Evolutionary conservation across 805 yeast genomes (phyloP), one percentile per base, ranked within the genome.

Genomic region (Ogataea methanolica): DNA sequence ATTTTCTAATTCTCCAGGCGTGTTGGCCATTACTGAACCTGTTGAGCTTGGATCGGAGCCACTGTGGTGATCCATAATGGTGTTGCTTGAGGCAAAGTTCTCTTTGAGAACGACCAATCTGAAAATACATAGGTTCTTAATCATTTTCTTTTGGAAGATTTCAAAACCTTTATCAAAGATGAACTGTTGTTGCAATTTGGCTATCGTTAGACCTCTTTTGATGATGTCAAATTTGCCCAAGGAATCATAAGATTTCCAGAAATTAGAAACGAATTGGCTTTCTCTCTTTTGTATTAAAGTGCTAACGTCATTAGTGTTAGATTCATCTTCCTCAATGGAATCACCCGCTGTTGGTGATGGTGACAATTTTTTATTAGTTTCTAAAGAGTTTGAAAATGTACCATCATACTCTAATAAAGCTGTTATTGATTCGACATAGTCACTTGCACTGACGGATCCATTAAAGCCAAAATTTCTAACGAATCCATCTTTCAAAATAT

Each of bases 371-470:
- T 26, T 59, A 47, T 29, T 59, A 41, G 39, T 63, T 42, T 33
- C 59, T 7, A 39, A n/a, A 12, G 37, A 12, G 6, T 29, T 39
- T 7, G 46, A 47, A 9, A 59, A 50, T 19, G 58, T 65, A n/a
- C 68, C 75, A 48, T 83, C 87, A 45, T 74, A 78, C 60, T 94
- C 97, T 22, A 94, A 68, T 45, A 92, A 65, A 2, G 98, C 97
- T 4, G 90, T 79, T 8, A 94, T 69, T 0, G 96, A 79, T 60
- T 94, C 97, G 4, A 88, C 96, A 60, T 85, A 89, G 63, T 94
- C 99, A 66, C 89, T 87, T 0, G 98, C 98, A 36, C 95, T 82
- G 15, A 92, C 72, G 14, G 86, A 80, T 1, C 97, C 97, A 50
- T 86, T 81, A 60, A 78, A 92, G 0, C 99, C 99, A 67, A 79